phyloP scores from a whole-genome alignment of 1,139 yeast genomes.

The Lodderomyces theae region DNA sequence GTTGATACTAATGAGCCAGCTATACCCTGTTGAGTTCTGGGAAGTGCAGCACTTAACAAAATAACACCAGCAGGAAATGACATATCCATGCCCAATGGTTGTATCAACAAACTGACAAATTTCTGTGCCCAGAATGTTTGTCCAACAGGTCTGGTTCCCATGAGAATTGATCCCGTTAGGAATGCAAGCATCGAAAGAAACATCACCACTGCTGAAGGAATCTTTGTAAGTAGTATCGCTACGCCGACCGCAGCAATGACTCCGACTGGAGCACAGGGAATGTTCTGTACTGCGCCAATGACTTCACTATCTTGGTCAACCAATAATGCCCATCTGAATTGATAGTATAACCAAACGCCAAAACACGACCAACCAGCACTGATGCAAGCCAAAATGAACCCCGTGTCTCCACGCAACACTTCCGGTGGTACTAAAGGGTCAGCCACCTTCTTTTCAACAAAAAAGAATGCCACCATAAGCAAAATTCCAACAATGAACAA shows the following conservation, averaged over 20 bases:
- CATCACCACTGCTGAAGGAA: conserved; percentile 45
- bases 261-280: conserved; percentile 44
- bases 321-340: conserved; percentile 32
- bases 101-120: conserved; percentile 46
- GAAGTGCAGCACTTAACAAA: conserved; percentile 49
- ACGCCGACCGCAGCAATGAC: conserved; percentile 44
- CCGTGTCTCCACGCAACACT: conserved; percentile 39
- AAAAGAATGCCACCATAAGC: conserved; percentile 32
- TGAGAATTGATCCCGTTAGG: conserved; percentile 35
- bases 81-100: conserved; percentile 62
- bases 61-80: conserved; percentile 63
- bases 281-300: conserved; percentile 35
- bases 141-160: conserved; percentile 44
- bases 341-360: conserved; percentile 55
- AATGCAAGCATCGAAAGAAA: conserved; percentile 45
- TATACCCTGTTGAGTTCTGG: conserved; percentile 56
- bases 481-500: conserved; percentile 48
- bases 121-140: conserved; percentile 55
- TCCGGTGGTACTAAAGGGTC: conserved; percentile 50
- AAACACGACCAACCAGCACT: conserved; percentile 62
- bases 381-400: conserved; percentile 47
- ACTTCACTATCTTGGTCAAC: conserved; percentile 34
- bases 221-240: conserved; percentile 33
- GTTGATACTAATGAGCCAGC: conserved; percentile 66
- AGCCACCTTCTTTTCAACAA: conserved; percentile 31